phyloP scores from a whole-genome alignment of 129 eudicot species.

The Cynara cardunculus region DNA sequence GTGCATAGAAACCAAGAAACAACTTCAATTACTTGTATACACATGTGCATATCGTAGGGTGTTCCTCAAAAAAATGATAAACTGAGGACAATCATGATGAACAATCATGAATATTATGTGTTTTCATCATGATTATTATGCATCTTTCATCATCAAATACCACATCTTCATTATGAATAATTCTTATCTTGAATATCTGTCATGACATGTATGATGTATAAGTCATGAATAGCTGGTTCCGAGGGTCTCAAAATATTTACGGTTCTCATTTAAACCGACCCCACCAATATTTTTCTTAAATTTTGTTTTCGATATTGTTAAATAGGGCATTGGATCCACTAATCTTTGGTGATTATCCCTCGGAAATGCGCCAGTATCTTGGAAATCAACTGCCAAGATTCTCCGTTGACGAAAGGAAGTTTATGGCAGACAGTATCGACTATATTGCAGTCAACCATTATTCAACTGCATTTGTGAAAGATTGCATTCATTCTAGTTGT shows the following conservation, averaged over 20 bases:
- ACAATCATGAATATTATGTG: background rate
- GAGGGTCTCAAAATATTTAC: background rate
- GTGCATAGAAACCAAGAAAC: too few relatives aligned
- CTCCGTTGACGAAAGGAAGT: constrained; percentile 39
- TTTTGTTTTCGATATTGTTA: background rate
- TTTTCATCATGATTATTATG: background rate
- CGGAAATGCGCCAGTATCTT: constrained; percentile 53
- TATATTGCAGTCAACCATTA: constrained; percentile 81
- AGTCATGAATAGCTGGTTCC: background rate
- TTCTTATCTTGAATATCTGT: background rate
- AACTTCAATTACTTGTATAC: too few relatives aligned
- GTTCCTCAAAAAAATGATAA: too few relatives aligned
- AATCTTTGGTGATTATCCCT: constrained; percentile 73
- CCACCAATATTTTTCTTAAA: background rate
- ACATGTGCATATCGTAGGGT: too few relatives aligned
- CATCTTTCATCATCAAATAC: background rate
- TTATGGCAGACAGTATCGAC: constrained; percentile 52
- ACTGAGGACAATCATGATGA: too few relatives aligned
- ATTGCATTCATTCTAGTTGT: constrained; percentile 54
- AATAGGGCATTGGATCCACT: constrained; percentile 78
- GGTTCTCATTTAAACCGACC: background rate
- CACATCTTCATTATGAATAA: background rate
- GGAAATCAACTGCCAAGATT: constrained; percentile 63
- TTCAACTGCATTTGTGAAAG: constrained; percentile 56
- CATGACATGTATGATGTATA: background rate